Conservation (phyloP, 768 basidiomycete species). For the Auriscalpium orientale region DNA sequence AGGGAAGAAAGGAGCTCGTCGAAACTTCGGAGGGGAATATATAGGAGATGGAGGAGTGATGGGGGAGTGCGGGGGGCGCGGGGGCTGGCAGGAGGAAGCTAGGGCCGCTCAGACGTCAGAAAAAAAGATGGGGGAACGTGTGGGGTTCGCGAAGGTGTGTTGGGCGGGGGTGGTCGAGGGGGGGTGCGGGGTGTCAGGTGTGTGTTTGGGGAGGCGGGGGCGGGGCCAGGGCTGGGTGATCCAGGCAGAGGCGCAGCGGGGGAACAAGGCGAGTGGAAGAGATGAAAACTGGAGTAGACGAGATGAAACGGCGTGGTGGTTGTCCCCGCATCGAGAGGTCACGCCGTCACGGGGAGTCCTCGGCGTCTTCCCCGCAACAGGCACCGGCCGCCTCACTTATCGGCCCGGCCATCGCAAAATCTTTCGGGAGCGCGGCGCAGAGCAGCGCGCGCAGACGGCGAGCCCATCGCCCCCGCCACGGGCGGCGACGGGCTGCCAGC, state of each 20-base stretch:
- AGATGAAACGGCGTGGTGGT: not conserved
- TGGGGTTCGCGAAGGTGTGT: not conserved
- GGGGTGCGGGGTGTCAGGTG: not conserved
- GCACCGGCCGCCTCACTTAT: not conserved
- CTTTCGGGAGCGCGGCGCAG: too few relatives aligned
- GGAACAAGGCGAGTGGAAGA: not conserved
- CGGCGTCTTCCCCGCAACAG: not conserved
- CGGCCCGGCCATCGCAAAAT: too few relatives aligned
- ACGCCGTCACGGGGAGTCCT: not conserved
- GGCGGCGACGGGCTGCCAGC: too few relatives aligned
- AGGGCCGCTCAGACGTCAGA: not conserved
- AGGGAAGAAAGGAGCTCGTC: not conserved
- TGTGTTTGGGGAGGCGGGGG: not conserved
- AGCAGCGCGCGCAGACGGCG: too few relatives aligned
- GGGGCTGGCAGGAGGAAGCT: not conserved
- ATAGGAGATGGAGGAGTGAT: not conserved
- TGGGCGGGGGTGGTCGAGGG: not conserved
- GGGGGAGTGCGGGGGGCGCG: not conserved
- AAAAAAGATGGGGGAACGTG: not conserved
- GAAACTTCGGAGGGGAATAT: conserved; percentile 3
- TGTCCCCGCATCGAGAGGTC: not conserved
- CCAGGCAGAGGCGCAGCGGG: not conserved
- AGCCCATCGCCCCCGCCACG: too few relatives aligned
- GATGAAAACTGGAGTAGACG: not conserved
- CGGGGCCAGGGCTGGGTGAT: not conserved